Evolutionary conservation across 768 basidiomycete genomes (phyloP), one percentile per base, ranked within the genome.

Genomic region (Mycena galericulata): DNA sequence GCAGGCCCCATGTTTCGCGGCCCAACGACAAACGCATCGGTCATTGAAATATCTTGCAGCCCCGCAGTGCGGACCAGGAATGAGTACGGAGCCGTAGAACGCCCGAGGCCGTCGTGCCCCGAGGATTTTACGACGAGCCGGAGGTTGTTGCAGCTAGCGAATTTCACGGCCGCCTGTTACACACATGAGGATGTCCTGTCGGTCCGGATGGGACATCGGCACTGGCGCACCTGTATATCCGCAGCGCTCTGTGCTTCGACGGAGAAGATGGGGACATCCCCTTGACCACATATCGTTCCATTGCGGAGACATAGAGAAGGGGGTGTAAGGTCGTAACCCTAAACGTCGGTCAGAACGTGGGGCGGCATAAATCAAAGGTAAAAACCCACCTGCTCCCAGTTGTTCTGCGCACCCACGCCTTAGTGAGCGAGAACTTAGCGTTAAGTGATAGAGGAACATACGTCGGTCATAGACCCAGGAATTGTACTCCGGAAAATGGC

Each of bases 101-200:
- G 79, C 2, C 81, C 81, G 20, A 81, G 72, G 60, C 58, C 75
- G 61, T 82, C 81, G 60, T 82, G 81, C 5, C 81, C 80, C 14
- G 74, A 75, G 15, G 75, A 71, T 62, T 80, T 80, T 65, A 82
- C 71, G 7, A 65, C 75, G 18, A 81, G 58, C 8, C 79, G 78
- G 27, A 82, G 73, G 41, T 78, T 75, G 43, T 80, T 63, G 12
- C 54, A 46, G 24, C 43, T 55, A 2, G 79, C 74, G 62, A 82
- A 82, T 24, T 45, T 65, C 20, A 82, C 74, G 24, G 77, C 79
- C 3, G 71, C 72, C 78, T 79, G 38, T 5, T 66, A 40, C 36
- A n/a, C 17, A 54, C 29, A 11, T 67, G 15, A 2, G 20, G 6
- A 50, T 8, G 32, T 22, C 22, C 7, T 22, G n/a, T 26, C 24